phyloP scores from a whole-genome alignment of 2,329 filamentous ascomycete genomes.

The Trichoderma atroviride region DNA sequence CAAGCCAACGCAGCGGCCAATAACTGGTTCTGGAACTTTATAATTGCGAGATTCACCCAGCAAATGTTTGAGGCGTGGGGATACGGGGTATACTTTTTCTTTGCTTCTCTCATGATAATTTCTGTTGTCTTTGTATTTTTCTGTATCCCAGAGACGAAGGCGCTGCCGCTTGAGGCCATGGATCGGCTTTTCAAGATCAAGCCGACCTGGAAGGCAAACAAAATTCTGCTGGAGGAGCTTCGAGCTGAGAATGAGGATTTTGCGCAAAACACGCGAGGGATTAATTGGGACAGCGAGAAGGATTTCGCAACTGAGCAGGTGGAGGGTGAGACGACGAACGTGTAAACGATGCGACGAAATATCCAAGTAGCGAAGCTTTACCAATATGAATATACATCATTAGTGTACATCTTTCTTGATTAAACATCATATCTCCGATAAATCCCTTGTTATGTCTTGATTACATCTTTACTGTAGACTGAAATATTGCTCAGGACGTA shows the following conservation, averaged over 20 bases:
- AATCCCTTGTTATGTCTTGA: background rate
- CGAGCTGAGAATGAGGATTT: constrained; percentile 10
- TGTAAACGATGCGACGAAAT: background rate
- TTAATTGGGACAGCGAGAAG: constrained; percentile 18
- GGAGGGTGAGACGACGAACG: background rate
- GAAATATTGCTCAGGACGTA: background rate
- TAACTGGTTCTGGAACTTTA: constrained; percentile 27
- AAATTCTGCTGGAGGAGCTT: constrained; percentile 11
- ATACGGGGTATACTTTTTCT: constrained; percentile 61
- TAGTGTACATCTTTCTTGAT: background rate
- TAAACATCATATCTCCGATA: background rate
- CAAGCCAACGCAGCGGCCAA: constrained; percentile 19
- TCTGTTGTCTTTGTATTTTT: constrained; percentile 54
- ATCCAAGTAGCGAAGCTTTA: background rate
- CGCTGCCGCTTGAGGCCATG: constrained; percentile 52
- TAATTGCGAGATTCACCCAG: constrained; percentile 40
- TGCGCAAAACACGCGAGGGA: constrained; percentile 1
- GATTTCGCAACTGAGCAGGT: constrained; percentile 13
- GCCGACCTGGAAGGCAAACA: constrained; percentile 13
- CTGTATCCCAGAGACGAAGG: constrained; percentile 58
- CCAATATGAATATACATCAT: background rate
- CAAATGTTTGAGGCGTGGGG: constrained; percentile 43
- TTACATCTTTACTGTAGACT: background rate
- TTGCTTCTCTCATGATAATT: constrained; percentile 52
- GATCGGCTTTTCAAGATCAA: constrained; percentile 18